Evolutionary conservation across 1,284 basidiomycete genomes (phyloP), one percentile per base, ranked within the genome.

Genomic region (Trichosporon sp.): DNA sequence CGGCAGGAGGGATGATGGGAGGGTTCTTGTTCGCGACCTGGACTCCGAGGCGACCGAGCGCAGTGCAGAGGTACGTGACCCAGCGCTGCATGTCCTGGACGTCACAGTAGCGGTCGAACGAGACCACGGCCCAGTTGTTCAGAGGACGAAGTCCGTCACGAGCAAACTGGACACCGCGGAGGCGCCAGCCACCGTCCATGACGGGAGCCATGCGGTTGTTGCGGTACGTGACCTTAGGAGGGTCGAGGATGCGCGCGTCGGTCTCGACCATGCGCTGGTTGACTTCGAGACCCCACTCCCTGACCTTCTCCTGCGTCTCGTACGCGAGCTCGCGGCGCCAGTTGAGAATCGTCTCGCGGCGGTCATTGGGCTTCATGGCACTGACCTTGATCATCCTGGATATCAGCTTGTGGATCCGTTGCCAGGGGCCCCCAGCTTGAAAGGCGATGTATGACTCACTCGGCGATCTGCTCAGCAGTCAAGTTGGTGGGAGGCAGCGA

Each of bases 231-330:
- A 85, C 76, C 6, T 67, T 61, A 0, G 83, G 84, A 11, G 83
- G 72, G 8, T 73, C 68, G 1, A 86, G 76, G 16, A 84, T 75
- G 0, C 85, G 78, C 3, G 82, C 86, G 21, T 79, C 56, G 32
- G 85, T 67, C 32, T 77, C 64, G 37, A 85, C 75, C 74, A 85
- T 80, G 2, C 74, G 66, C 0, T 16, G 68, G 51, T 79, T 79
- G 66, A 86, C 80, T 78, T 84, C 72, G 59, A 86, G 68, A 8
- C 84, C 85, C 85, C 85, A 86, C 1, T 76, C 76, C 2, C 71
- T 70, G 59, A 83, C 75, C 73, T 79, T 81, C 56, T 72, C 71
- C 70, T 79, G 76, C 12, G 72, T 74, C 72, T 81, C 78, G 69
- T 81, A 78, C 2, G 73, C 78, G 1, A 81, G 72, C 67, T 79